Conservation (phyloP, 2,329 filamentous ascomycete species). For the Phialophora tarda region DNA sequence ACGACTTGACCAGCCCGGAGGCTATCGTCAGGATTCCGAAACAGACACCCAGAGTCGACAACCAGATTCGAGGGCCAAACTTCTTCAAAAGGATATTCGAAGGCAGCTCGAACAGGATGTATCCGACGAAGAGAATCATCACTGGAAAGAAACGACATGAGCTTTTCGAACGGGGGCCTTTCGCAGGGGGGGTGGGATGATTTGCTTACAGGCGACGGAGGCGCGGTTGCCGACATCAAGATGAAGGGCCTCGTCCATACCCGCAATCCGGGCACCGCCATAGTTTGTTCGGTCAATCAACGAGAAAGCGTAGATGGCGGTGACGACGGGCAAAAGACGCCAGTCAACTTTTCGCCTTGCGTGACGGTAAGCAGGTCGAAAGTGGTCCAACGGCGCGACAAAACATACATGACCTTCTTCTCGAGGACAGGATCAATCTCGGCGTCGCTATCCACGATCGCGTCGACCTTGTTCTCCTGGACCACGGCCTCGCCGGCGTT, state of each 20-base stretch:
- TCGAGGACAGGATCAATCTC: neutral
- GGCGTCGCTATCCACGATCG: neutral
- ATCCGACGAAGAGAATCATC: slow-evolving; percentile 73
- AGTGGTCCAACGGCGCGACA: neutral
- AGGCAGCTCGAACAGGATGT: slow-evolving; percentile 71
- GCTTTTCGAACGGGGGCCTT: neutral
- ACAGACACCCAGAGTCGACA: slow-evolving; percentile 17
- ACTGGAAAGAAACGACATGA: slow-evolving; percentile 48
- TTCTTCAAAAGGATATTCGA: slow-evolving; percentile 52
- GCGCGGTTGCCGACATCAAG: slow-evolving; percentile 40
- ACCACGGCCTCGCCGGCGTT: neutral
- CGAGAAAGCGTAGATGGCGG: slow-evolving; percentile 32
- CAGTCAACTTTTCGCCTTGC: slow-evolving; percentile 36
- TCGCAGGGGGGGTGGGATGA: neutral
- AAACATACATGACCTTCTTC: slow-evolving; percentile 1
- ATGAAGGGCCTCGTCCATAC: slow-evolving; percentile 42
- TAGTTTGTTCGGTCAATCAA: slow-evolving; percentile 33
- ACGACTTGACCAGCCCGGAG: slow-evolving; percentile 42
- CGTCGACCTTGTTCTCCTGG: neutral
- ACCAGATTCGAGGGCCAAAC: slow-evolving; percentile 27
- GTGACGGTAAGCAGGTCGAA: neutral
- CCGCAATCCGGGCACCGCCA: slow-evolving; percentile 42
- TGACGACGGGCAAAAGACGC: slow-evolving; percentile 42
- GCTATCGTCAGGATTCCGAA: slow-evolving; percentile 46
- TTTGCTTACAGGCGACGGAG: slow-evolving; percentile 33